Percentiles rank a stretch among this genome's conserved stretches.
phyloP scores from a whole-genome alignment of 352 stramenopile genomes.

The Phytophthora fragariaefolia region DNA sequence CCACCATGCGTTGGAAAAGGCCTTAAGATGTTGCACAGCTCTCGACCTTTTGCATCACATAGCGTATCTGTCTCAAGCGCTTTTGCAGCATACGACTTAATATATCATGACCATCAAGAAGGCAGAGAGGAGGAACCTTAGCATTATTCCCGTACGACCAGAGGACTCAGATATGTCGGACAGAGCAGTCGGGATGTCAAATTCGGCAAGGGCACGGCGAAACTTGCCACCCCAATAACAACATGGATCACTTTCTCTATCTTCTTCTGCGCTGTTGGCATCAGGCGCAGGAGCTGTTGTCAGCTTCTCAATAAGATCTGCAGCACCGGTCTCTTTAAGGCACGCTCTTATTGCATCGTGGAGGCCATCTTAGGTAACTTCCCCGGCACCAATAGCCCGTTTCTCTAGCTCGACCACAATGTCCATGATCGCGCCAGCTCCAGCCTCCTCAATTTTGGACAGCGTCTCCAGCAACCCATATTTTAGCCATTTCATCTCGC shows the following conservation, averaged over 20 bases:
- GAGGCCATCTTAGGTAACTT: slow-evolving; percentile 6
- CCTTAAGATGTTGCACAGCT: too few species aligned
- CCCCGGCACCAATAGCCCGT: slow-evolving; percentile 1
- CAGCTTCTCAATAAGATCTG: not conserved
- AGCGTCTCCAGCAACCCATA: not conserved
- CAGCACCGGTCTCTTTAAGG: not conserved
- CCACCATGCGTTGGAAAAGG: too few species aligned
- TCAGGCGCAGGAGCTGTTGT: not conserved
- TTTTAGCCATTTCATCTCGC: not conserved
- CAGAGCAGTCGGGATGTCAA: not conserved
- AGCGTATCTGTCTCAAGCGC: not conserved
- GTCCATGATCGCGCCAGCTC: slow-evolving; percentile 5
- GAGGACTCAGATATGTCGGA: not conserved
- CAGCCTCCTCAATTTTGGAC: slow-evolving; percentile 11
- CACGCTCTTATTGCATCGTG: not conserved
- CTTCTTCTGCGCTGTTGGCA: not conserved
- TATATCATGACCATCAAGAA: not conserved
- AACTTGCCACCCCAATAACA: not conserved
- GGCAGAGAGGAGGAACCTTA: not conserved
- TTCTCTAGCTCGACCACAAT: slow-evolving; percentile 18
- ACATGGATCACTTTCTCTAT: not conserved
- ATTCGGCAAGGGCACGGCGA: not conserved
- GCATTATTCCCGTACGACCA: not conserved
- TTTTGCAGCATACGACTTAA: not conserved
- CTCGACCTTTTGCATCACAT: too few species aligned